Percentiles rank a stretch among this genome's conserved stretches.
Evolutionary conservation across 192 early-diverging fungal genomes (phyloP).

Genomic region (Lunasporangiospora selenospora): DNA sequence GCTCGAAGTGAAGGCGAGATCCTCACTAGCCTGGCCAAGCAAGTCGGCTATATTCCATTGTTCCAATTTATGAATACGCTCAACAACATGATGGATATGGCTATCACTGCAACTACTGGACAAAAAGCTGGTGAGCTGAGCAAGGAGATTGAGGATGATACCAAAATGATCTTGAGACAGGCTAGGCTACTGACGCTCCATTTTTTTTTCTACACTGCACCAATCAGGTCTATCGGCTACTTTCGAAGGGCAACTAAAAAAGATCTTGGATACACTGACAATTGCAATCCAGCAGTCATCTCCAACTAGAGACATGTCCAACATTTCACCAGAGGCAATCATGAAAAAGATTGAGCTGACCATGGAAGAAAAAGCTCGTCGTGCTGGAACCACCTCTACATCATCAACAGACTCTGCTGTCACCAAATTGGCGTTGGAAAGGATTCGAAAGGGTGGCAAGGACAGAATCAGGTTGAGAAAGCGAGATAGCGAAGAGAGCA

Average conservation of each 20-base stretch:
- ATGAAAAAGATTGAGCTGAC: constrained; percentile 43
- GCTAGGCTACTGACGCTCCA: background rate
- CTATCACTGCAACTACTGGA: constrained; percentile 89
- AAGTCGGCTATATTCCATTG: constrained; percentile 92
- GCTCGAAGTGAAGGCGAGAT: constrained; percentile 76
- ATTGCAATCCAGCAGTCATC: constrained; percentile 66
- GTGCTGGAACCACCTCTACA: too few relatives aligned
- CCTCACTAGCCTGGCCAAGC: constrained; percentile 77
- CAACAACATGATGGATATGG: constrained; percentile 79
- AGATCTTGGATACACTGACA: constrained; percentile 85
- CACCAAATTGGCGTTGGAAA: background rate
- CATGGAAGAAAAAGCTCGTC: constrained; percentile 28
- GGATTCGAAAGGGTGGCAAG: constrained; percentile 4
- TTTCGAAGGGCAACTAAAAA: constrained; percentile 80
- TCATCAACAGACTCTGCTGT: too few relatives aligned
- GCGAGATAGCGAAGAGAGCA: constrained; percentile 21
- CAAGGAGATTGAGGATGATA: background rate
- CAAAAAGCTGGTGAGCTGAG: constrained; percentile 75
- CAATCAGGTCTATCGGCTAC: constrained; percentile 73
- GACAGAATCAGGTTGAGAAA: constrained; percentile 10
- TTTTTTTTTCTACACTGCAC: background rate
- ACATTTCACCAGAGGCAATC: constrained; percentile 54
- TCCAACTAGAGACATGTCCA: constrained; percentile 42
- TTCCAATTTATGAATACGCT: constrained; percentile 81
- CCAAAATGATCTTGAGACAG: background rate